Evolutionary conservation across 2,329 filamentous ascomycete genomes (phyloP).

Genomic region (Graphiopsis chlorocephala): DNA sequence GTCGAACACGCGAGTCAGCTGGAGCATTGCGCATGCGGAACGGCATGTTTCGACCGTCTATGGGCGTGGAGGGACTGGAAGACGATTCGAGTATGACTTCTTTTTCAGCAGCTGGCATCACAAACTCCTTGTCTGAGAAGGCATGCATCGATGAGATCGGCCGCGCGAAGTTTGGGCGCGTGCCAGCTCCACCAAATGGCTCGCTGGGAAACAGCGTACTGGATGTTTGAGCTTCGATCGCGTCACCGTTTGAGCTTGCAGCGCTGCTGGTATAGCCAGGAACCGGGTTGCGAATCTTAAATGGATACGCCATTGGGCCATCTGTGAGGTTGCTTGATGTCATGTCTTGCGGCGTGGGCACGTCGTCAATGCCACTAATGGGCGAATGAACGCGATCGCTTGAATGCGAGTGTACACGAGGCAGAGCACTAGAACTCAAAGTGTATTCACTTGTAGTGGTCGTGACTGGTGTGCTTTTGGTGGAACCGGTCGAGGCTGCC

Average conservation of each 20-base stretch:
- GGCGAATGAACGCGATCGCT: background rate
- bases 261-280: conserved; percentile 13
- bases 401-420: background rate
- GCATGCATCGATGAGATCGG: conserved; percentile 10
- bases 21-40: conserved; percentile 13
- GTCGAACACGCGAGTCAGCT: background rate
- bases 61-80: conserved; percentile 1
- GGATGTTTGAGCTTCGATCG: conserved; percentile 20
- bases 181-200: conserved; percentile 12
- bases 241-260: conserved; percentile 30
- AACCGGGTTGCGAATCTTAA: conserved; percentile 57
- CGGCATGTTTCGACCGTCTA: conserved; percentile 2
- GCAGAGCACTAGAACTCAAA: background rate
- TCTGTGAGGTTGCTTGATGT: conserved; percentile 38
- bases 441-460: background rate
- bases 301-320: conserved; percentile 69
- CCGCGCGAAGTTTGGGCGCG: background rate
- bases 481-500: background rate
- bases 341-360: conserved; percentile 60
- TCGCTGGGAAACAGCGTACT: conserved; percentile 14
- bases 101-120: conserved; percentile 12
- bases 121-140: conserved; percentile 16
- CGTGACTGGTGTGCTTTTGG: background rate
- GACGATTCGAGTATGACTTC: conserved; percentile 2
- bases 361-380: conserved; percentile 28